These are phyloP conservation scores for Blastocystis sp. DNA, from an alignment of 352 stramenopile genomes.

Conservation along the genomic window DNA sequence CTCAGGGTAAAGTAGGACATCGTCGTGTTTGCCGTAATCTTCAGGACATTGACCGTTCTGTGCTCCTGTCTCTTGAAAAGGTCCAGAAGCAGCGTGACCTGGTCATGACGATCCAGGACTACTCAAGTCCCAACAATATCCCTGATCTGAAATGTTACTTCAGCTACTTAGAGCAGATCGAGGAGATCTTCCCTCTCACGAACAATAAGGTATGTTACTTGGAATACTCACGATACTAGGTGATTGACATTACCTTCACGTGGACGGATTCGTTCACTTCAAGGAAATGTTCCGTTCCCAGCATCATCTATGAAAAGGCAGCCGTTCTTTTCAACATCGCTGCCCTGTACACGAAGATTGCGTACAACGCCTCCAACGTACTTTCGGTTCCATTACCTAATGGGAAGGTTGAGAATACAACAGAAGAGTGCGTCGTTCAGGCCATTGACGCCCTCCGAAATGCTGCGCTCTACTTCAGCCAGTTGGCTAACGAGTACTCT, in stretches of 20 bases:
- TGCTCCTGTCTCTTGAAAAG: constrained; percentile 20
- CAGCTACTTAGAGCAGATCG: constrained; percentile 22
- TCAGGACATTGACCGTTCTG: not conserved
- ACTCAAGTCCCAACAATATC: not conserved
- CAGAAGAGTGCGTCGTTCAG: not conserved
- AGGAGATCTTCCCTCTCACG: constrained; percentile 7
- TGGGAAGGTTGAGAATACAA: not conserved
- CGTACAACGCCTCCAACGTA: not conserved
- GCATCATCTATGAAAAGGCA: constrained; percentile 26
- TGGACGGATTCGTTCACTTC: not conserved
- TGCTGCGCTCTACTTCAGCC: constrained; percentile 14
- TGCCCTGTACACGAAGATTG: constrained; percentile 11
- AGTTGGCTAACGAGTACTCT: constrained; percentile 3
- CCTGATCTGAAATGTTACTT: constrained; percentile 44
- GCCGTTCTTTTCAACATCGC: constrained; percentile 43
- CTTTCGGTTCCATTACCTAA: not conserved
- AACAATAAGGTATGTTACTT: not conserved
- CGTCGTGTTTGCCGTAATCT: not conserved
- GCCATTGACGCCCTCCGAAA: not conserved
- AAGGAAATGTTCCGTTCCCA: not conserved
- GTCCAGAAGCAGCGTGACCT: constrained; percentile 11
- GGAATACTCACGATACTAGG: not conserved
- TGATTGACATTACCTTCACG: not conserved
- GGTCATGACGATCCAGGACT: not conserved
- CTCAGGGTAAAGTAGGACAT: not conserved